Percentiles rank a stretch among this genome's conserved stretches.
These are phyloP conservation scores for Globisporangium spiculum DNA, from an alignment of 352 stramenopile species.

Conservation along the genomic window DNA sequence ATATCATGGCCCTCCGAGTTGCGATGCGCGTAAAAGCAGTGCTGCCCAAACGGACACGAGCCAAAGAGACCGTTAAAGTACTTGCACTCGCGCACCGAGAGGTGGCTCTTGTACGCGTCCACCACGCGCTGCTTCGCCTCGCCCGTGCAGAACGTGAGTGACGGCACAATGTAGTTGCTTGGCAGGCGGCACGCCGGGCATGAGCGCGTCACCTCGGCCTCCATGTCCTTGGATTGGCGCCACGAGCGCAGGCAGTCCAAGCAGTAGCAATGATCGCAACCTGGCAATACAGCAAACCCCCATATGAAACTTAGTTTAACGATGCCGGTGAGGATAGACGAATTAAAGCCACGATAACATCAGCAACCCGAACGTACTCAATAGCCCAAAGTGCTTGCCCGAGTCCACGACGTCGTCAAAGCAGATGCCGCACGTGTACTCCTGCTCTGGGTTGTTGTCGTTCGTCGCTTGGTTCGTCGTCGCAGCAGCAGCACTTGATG, in stretches of 20 bases:
- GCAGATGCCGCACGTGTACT: constrained; percentile 78
- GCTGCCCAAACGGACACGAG: constrained; percentile 66
- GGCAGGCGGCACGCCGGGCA: constrained; percentile 64
- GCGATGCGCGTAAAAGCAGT: constrained; percentile 79
- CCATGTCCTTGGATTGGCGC: constrained; percentile 74
- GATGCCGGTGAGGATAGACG: neutral
- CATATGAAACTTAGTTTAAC: neutral
- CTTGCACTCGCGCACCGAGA: constrained; percentile 75
- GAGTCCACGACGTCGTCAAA: constrained; percentile 79
- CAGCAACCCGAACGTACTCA: constrained; percentile 37
- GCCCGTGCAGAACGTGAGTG: constrained; percentile 68
- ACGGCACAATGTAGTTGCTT: constrained; percentile 81
- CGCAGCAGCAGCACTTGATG: neutral
- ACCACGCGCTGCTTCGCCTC: constrained; percentile 53
- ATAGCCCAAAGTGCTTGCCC: constrained; percentile 76
- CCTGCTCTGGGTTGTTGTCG: constrained; percentile 28
- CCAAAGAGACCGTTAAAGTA: constrained; percentile 71
- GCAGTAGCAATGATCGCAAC: constrained; percentile 78
- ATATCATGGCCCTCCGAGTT: constrained; percentile 54
- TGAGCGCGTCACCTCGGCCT: constrained; percentile 60
- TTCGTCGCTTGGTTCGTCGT: constrained; percentile 10
- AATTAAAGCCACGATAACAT: neutral
- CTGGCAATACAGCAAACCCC: constrained; percentile 1
- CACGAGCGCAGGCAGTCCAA: constrained; percentile 68
- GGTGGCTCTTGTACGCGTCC: constrained; percentile 70